Evolutionary conservation across 176 grass and related monocot genomes (phyloP), one percentile per base, ranked within the genome.

Genomic region (Carex cristatella): DNA sequence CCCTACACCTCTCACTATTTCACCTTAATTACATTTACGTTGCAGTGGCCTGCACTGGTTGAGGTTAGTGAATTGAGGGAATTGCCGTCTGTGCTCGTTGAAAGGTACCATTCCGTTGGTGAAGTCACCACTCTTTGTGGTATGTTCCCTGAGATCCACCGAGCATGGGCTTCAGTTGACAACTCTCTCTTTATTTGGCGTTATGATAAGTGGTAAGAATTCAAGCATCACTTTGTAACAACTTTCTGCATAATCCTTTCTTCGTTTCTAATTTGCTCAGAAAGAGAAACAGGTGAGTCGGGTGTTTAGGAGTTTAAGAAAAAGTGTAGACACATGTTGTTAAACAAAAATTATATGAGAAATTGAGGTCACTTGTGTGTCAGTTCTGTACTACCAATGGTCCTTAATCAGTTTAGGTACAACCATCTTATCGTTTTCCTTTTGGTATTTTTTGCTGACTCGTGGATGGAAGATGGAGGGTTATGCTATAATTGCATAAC

Each of bases 111-210:
- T 35, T 87, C 91, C 55, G 89, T 89, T 72, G 95, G 93, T 70
- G 95, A 98, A 98, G 95, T 93, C 90, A 98, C 95, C 75, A 90
- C 95, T 6, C 86, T 95, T 57, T 98, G 95, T 88, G 95, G 95
- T 75, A 92, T 98, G 76, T 98, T 98, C 84, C 68, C 91, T 63
- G 95, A 94, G 81, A 91, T 98, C 72, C 93, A 90, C 61, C 88
- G 89, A 58, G 91, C 95, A 44, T 98, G 95, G 95, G 95, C 95
- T 85, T 95, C 95, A 9, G 95, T 98, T 81, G 95, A 98, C 80
- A 95, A 95, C 85, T 98, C 93, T 42, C 85, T 95, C 89, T 98
- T 95, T 68, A 49, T 89, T 81, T 98, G 95, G 95, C 89, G 91
- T 61, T 95, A 93, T 84, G 91, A 98, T 88, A 98, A 98, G 88